Conservation (phyloP, 345 rosid species). For the Physaria fendleri region DNA sequence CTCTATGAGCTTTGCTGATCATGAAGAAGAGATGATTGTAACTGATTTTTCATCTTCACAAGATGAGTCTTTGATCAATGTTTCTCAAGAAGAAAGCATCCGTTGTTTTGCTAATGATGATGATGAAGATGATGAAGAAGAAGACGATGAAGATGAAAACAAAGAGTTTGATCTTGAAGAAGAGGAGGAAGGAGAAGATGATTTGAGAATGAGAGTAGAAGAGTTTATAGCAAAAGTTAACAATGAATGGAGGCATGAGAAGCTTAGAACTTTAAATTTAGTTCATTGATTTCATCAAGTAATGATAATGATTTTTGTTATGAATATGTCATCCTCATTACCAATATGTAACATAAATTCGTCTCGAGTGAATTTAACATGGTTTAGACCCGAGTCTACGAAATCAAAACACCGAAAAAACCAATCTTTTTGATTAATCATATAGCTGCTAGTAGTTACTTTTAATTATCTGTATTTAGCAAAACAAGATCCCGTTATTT, state of each 20-base stretch:
- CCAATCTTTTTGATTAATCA: not conserved
- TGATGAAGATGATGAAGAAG: not conserved
- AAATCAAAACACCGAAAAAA: no score
- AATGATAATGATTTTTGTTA: not conserved
- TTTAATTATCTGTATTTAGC: slow-evolving; percentile 7
- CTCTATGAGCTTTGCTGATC: not conserved
- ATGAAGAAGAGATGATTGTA: not conserved
- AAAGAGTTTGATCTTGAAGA: not conserved
- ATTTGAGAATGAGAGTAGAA: slow-evolving; percentile 51
- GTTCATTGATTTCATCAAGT: slow-evolving; percentile 7
- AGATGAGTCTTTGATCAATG: not conserved
- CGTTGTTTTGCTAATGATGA: not conserved
- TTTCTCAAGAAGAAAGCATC: not conserved
- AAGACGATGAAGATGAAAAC: slow-evolving; percentile 2
- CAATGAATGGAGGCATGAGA: slow-evolving; percentile 55
- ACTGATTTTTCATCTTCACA: slow-evolving; percentile 1
- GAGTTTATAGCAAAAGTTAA: slow-evolving; percentile 53
- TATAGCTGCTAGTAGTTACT: not conserved
- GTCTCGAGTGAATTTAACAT: not conserved
- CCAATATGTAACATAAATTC: not conserved
- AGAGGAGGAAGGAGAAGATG: slow-evolving; percentile 36
- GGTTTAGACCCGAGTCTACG: no score
- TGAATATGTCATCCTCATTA: not conserved
- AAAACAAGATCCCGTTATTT: not conserved
- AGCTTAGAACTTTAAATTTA: slow-evolving; percentile 17